A percentile compares a stretch with the other conserved stretches of the same genome.
Conservation (phyloP, 495 filamentous ascomycete genomes). For the Tuber brumale region DNA sequence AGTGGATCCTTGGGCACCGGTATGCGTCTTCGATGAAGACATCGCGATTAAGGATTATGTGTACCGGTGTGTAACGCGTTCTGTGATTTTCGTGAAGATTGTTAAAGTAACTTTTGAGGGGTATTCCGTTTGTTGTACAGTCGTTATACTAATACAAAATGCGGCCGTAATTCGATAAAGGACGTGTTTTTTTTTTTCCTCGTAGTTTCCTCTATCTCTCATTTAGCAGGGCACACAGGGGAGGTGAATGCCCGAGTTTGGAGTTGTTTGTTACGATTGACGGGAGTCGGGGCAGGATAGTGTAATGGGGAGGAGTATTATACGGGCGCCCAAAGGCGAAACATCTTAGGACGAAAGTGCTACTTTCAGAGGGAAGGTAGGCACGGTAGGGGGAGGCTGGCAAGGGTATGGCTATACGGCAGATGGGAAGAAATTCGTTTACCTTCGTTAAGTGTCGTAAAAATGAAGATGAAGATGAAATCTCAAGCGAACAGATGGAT, state of each 20-base stretch:
- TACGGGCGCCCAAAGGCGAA: constrained; percentile 2
- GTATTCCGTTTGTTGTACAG: constrained; percentile 9
- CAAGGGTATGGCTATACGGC: neutral
- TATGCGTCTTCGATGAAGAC: constrained; percentile 13
- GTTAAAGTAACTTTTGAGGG: neutral
- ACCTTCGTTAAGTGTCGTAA: constrained; percentile 18
- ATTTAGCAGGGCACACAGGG: constrained; percentile 9
- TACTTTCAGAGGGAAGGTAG: neutral
- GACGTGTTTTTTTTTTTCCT: neutral
- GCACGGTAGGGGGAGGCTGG: neutral
- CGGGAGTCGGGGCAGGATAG: constrained; percentile 4
- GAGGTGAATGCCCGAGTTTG: neutral
- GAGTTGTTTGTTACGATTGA: neutral
- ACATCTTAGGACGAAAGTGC: neutral
- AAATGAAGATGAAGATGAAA: constrained; percentile 6
- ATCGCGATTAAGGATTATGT: constrained; percentile 24
- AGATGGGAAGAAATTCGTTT: constrained; percentile 15
- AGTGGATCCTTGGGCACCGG: neutral
- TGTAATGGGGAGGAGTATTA: neutral
- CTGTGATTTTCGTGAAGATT: constrained; percentile 15
- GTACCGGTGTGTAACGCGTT: constrained; percentile 1
- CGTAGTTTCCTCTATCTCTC: neutral
- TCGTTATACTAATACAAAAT: constrained; percentile 28
- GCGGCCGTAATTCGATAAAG: neutral
- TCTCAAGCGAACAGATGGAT: neutral